A percentile compares a stretch with the other conserved stretches of the same genome.
These are phyloP conservation scores for Solioccasus polychromus DNA, from an alignment of 768 basidiomycete genomes.

Conservation along the genomic window DNA sequence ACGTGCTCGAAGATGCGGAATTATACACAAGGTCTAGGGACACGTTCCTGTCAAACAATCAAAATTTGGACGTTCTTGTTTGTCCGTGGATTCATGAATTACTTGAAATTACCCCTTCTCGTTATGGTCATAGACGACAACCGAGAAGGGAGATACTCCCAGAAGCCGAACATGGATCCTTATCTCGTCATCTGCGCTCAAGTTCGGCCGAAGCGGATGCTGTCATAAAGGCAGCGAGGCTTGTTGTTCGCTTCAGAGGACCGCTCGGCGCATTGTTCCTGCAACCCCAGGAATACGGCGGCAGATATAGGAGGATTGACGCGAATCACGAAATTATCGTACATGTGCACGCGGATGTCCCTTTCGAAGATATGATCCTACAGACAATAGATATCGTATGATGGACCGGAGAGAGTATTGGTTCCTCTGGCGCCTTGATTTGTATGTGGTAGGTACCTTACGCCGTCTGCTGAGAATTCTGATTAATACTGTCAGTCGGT, in stretches of 20 bases:
- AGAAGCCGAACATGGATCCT: neutral
- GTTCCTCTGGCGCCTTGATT: too few relatives aligned
- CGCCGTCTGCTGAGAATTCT: too few relatives aligned
- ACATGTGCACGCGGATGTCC: conserved; percentile 1
- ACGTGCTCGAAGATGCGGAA: conserved; percentile 13
- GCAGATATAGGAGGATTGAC: conserved; percentile 15
- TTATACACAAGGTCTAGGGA: conserved; percentile 7
- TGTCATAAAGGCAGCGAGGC: neutral
- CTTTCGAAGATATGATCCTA: conserved; percentile 7
- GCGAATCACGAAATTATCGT: conserved; percentile 11
- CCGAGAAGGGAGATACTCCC: neutral
- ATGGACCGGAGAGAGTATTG: too few relatives aligned
- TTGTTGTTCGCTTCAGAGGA: conserved; percentile 12
- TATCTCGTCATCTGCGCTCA: too few relatives aligned
- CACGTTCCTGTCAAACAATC: neutral
- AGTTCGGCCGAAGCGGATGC: neutral
- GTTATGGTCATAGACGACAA: neutral
- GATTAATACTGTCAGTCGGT: too few relatives aligned
- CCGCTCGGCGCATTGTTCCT: conserved; percentile 16
- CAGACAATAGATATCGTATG: conserved; percentile 7
- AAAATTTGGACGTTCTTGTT: conserved; percentile 6
- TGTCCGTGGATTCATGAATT: conserved; percentile 21
- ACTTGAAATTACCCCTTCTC: neutral
- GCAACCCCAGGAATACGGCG: neutral
- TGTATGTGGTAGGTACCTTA: too few relatives aligned